Base-by-base conservation (phyloP, 2,329 filamentous ascomycete genomes). In the Epicoccum sorghinum region DNA sequence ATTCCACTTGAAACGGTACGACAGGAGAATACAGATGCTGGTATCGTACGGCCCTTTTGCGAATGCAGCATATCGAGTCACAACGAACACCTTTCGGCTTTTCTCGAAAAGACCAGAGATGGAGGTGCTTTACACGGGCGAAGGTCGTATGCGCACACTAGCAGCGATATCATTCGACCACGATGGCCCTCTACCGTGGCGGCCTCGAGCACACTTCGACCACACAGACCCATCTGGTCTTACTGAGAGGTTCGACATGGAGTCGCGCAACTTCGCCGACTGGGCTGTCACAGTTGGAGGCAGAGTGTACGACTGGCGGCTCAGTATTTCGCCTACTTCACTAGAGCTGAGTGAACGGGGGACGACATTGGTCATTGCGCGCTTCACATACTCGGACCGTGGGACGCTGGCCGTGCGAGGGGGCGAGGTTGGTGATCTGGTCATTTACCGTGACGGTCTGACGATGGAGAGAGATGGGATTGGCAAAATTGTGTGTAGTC, bases 91-190 rank as follows among this genome's bases (percentile, higher is more conserved):
- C 30, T 60, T 64, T 33, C 64, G 65, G 7, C 37, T 69, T 33
- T 70, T 73, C 50, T 71, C 68, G 2, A 72, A 72, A 61, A 73
- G 66, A 49, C 61, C 70, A 2, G 68, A 72, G 38, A 66, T 71
- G 57, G 64, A 72, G 36, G 48, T 73, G 27, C 51, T 67, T 8
- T 63, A 67, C 27, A 64, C 62, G 4, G 54, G 45, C 29, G 62
- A 58, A n/a, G 49, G 51, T 25, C 48, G 47, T 5, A 62, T 68
- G 53, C 58, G 65, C 12, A 62, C 56, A 14, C 55, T 71, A n/a
- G 66, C 66, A 6, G 55, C 56, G 0, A 67, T 72, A 13, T 57
- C 54, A 7, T 73, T 71, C 33, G 63, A 68, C 44, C 62, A 65
- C 18, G 45, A 69, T 35, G 69, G 70, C 1, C 67, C 69, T 1